Evolutionary conservation across 768 basidiomycete species (phyloP).

Genomic region (Lactifluus pinguis): DNA sequence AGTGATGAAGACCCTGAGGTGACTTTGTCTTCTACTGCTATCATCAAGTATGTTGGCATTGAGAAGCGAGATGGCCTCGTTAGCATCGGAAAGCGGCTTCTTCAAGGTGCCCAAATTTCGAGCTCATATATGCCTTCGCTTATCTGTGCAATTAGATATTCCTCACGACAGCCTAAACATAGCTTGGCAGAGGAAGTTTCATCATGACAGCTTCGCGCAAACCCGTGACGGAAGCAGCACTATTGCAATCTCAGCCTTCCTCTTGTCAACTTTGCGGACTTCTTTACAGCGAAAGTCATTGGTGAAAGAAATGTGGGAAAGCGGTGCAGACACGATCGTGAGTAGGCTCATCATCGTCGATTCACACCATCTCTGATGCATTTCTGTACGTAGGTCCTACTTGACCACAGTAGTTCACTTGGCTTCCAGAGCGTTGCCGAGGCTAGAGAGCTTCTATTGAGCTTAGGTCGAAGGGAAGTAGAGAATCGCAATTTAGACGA

Average conservation of each 20-base stretch:
- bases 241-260: constrained; percentile 79
- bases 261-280: constrained; percentile 64
- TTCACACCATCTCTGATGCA: not conserved
- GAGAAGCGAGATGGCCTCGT: constrained; percentile 70
- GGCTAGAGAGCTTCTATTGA: constrained; percentile 65
- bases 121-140: constrained; percentile 5
- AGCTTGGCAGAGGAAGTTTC: constrained; percentile 52
- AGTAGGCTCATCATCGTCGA: constrained; percentile 10
- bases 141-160: constrained; percentile 31
- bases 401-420: constrained; percentile 69
- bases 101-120: constrained; percentile 37
- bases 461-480: constrained; percentile 50
- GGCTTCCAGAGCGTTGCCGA: constrained; percentile 77
- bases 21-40: constrained; percentile 38
- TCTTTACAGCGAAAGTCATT: constrained; percentile 52
- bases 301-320: constrained; percentile 84
- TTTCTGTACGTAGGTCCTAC: constrained; percentile 48
- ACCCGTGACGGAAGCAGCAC: constrained; percentile 38
- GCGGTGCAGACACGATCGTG: constrained; percentile 79
- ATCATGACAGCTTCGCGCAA: constrained; percentile 35
- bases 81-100: constrained; percentile 54
- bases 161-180: constrained; percentile 37
- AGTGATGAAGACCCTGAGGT: constrained; percentile 25
- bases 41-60: constrained; percentile 61
- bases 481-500: constrained; percentile 35